These are phyloP conservation scores for Debaryomyces coudertii DNA, from an alignment of 1,139 yeast species.

Conservation along the genomic window DNA sequence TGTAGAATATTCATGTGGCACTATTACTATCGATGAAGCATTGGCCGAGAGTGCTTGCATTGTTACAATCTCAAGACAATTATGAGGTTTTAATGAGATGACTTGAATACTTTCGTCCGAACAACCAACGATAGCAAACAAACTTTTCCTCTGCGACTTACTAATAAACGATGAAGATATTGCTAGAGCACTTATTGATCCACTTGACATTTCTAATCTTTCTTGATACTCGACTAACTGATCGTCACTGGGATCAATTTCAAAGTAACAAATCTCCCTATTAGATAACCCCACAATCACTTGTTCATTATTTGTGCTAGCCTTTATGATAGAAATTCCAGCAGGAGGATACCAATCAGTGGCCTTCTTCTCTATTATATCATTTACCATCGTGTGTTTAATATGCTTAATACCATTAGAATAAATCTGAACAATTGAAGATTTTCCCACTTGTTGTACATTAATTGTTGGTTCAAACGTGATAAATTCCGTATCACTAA, in stretches of 20 bases:
- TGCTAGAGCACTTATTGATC: conserved; percentile 54
- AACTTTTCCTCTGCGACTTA: conserved; percentile 50
- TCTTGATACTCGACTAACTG: conserved; percentile 72
- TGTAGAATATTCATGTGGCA: conserved; percentile 18
- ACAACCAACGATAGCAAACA: conserved; percentile 70
- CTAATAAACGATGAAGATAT: conserved; percentile 43
- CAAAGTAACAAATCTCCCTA: conserved; percentile 80
- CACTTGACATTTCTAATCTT: conserved; percentile 55
- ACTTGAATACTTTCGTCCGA: conserved; percentile 73
- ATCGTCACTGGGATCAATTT: conserved; percentile 63
- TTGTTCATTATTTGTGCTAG: conserved; percentile 69
- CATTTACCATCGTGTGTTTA: conserved; percentile 26
- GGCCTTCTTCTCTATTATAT: conserved; percentile 25
- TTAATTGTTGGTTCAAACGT: conserved; percentile 63
- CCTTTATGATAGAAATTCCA: conserved; percentile 63
- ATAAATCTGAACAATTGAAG: conserved; percentile 73
- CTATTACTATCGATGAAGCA: conserved; percentile 53
- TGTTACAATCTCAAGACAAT: conserved; percentile 62
- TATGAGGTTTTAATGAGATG: conserved; percentile 64
- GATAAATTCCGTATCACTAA: conserved; percentile 63
- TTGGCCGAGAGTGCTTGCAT: conserved; percentile 71
- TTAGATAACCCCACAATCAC: conserved; percentile 72
- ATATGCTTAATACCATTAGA: conserved; percentile 74
- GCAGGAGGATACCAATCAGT: conserved; percentile 87
- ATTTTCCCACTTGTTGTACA: conserved; percentile 68